Evolutionary conservation across 1,284 basidiomycete genomes (phyloP).

Genomic region (Wallemia hederae): DNA sequence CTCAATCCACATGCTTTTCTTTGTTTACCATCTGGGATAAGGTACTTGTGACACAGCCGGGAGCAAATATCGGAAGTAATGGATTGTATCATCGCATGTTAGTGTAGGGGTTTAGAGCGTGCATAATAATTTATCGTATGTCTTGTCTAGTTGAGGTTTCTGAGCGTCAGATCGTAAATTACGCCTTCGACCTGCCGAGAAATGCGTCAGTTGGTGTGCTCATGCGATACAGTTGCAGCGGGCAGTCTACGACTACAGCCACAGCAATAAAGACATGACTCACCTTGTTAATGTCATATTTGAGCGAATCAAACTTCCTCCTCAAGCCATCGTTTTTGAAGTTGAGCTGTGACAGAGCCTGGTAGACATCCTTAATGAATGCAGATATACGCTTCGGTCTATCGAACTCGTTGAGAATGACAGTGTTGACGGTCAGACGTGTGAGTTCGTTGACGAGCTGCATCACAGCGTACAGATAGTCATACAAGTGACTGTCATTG

Average conservation of each 20-base stretch:
- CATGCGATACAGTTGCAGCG: background rate
- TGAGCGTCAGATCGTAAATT: background rate
- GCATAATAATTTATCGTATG: background rate
- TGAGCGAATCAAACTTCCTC: constrained; percentile 1
- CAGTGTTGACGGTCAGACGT: background rate
- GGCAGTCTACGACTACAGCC: background rate
- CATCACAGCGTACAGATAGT: background rate
- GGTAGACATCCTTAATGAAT: background rate
- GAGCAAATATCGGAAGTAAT: too few species aligned
- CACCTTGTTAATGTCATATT: constrained; percentile 1
- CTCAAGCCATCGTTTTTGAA: background rate
- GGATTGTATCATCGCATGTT: too few species aligned
- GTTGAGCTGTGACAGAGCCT: background rate
- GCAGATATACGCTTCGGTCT: background rate
- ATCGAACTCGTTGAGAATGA: background rate
- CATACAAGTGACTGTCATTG: background rate
- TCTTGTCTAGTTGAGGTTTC: background rate
- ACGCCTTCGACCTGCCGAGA: background rate
- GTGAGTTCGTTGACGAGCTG: background rate
- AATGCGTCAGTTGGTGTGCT: too few species aligned
- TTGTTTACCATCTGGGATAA: too few species aligned
- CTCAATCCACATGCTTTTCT: too few species aligned
- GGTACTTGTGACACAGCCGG: too few species aligned
- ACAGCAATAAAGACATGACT: background rate
- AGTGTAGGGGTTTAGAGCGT: too few species aligned